These are phyloP conservation scores for Fomitopsis schrenkii DNA, from an alignment of 1,284 basidiomycete species.

Conservation along the genomic window DNA sequence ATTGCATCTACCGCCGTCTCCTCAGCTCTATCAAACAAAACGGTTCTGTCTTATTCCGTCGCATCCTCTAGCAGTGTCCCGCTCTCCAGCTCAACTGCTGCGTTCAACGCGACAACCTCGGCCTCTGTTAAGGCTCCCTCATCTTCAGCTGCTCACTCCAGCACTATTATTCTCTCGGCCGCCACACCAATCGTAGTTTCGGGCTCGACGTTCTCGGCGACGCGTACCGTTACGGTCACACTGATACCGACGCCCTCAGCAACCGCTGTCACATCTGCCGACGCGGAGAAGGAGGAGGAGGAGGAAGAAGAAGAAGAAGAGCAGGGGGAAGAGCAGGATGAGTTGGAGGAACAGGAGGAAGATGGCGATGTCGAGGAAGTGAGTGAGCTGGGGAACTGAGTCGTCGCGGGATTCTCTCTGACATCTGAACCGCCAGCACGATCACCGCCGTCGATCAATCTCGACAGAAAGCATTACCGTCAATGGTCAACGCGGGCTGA, in stretches of 20 bases:
- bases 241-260: slow-evolving; percentile 4
- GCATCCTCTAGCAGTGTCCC: slow-evolving; percentile 4
- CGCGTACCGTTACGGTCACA: slow-evolving; percentile 10
- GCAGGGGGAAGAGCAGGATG: background rate
- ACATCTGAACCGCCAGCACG: background rate
- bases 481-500: slow-evolving; percentile 27
- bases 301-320: background rate
- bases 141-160: background rate
- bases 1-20: slow-evolving; percentile 6
- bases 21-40: slow-evolving; percentile 1
- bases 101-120: background rate
- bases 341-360: background rate
- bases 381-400: background rate
- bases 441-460: background rate
- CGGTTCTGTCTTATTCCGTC: background rate
- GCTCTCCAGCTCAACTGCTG: background rate
- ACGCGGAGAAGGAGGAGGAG: background rate
- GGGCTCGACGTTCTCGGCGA: background rate
- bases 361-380: background rate
- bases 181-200: background rate
- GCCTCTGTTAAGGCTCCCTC: background rate
- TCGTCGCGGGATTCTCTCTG: no score
- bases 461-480: background rate
- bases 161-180: background rate
- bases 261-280: slow-evolving; percentile 5